Conservation (phyloP, 495 filamentous ascomycete species). For the Penicillium subrubescens region DNA sequence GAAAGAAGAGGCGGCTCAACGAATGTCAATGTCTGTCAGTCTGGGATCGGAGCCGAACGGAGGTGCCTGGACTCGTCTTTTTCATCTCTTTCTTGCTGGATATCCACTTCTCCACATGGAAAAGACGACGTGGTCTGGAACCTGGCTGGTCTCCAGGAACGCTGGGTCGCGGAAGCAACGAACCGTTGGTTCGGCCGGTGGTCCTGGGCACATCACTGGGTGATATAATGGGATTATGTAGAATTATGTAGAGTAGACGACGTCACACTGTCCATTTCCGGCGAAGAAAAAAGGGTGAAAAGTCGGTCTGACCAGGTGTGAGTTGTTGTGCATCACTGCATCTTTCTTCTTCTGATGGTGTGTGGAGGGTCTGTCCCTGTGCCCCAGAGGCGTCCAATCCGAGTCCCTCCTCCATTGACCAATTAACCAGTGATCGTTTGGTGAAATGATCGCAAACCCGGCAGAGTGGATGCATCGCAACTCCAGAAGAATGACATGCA, state of each 20-base stretch:
- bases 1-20: conserved; percentile 2
- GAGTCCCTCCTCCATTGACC: background rate
- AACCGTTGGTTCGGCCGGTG: conserved; percentile 22
- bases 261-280: conserved; percentile 19
- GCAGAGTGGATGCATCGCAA: conserved; percentile 15
- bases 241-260: conserved; percentile 22
- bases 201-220: conserved; percentile 7
- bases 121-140: conserved; percentile 22
- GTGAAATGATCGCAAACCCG: conserved; percentile 1
- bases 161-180: conserved; percentile 20
- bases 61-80: conserved; percentile 15
- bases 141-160: conserved; percentile 22
- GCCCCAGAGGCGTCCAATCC: background rate
- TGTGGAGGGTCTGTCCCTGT: background rate
- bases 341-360: background rate
- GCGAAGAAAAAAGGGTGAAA: conserved; percentile 18
- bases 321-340: background rate
- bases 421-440: background rate
- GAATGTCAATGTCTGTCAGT: background rate
- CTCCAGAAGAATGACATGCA: conserved; percentile 18
- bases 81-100: conserved; percentile 1
- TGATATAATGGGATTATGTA: conserved; percentile 19
- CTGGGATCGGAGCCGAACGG: conserved; percentile 12
- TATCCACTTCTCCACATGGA: conserved; percentile 18
- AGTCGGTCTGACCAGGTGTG: conserved; percentile 27